Percentiles rank a stretch among this genome's conserved stretches.
phyloP scores from a whole-genome alignment of 352 stramenopile species.

The Globisporangium echinulatum region DNA sequence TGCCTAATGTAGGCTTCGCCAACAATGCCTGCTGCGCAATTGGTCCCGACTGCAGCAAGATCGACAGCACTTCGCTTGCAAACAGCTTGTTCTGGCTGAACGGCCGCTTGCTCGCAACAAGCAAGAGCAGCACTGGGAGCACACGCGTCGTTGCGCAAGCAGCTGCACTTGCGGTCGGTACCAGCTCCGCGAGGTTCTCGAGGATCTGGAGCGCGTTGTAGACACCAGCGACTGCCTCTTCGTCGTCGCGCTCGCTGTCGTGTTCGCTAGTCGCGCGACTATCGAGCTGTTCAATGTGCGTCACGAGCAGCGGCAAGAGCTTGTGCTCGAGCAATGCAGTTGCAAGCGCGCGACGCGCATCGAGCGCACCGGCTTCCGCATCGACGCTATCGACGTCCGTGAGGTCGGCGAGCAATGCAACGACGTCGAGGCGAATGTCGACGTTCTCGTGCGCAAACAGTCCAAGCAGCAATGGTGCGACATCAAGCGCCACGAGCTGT shows the following conservation, averaged over 20 bases:
- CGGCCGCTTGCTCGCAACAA: constrained; percentile 25
- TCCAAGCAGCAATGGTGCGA: constrained; percentile 60
- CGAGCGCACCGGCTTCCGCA: constrained; percentile 21
- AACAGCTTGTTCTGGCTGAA: constrained; percentile 83
- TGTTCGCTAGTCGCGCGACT: not conserved
- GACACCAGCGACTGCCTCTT: constrained; percentile 52
- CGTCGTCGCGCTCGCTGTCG: constrained; percentile 30
- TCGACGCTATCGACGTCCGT: constrained; percentile 61
- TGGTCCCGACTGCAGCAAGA: constrained; percentile 64
- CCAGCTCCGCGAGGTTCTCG: constrained; percentile 67
- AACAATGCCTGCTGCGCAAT: constrained; percentile 39
- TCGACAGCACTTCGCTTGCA: constrained; percentile 78
- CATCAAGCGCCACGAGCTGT: constrained; percentile 52
- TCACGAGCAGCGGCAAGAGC: constrained; percentile 39
- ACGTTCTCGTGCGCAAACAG: constrained; percentile 81
- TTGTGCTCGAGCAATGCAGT: constrained; percentile 58
- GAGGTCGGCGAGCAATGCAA: constrained; percentile 57
- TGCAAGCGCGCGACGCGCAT: constrained; percentile 34
- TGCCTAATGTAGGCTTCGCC: not conserved
- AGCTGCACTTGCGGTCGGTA: constrained; percentile 35
- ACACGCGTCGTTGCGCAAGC: constrained; percentile 43
- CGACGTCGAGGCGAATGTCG: constrained; percentile 54
- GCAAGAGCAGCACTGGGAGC: constrained; percentile 49
- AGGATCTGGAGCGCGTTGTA: constrained; percentile 81
- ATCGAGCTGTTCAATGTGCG: constrained; percentile 37